Percentiles rank a stretch among this genome's conserved stretches.
These are phyloP conservation scores for Plectosphaerella sp. DNA, from an alignment of 2,329 filamentous ascomycete genomes.

Conservation along the genomic window DNA sequence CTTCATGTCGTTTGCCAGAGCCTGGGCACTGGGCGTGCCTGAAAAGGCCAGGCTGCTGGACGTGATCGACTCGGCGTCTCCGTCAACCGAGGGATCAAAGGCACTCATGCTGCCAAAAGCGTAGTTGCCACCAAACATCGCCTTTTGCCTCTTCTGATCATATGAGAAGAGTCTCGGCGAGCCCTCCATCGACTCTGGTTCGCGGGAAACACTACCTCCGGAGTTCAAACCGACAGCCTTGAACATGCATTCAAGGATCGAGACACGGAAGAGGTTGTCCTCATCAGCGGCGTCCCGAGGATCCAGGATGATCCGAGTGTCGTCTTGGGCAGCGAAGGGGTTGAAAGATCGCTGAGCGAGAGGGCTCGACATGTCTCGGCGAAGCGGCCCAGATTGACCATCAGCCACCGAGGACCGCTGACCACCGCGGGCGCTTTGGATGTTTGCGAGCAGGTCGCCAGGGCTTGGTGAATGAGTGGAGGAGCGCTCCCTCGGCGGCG, in stretches of 20 bases:
- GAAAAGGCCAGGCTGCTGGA: slow-evolving; percentile 61
- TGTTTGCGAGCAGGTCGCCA: slow-evolving; percentile 76
- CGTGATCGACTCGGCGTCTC: slow-evolving; percentile 80
- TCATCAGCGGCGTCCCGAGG: slow-evolving; percentile 82
- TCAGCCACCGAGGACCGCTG: slow-evolving; percentile 31
- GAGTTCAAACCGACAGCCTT: slow-evolving; percentile 83
- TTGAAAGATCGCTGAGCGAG: slow-evolving; percentile 48
- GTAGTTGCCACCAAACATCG: slow-evolving; percentile 62
- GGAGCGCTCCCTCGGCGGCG: slow-evolving; percentile 33
- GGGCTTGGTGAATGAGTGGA: slow-evolving; percentile 54
- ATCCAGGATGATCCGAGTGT: slow-evolving; percentile 50
- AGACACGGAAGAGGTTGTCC: slow-evolving; percentile 81
- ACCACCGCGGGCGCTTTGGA: slow-evolving; percentile 62
- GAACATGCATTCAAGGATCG: slow-evolving; percentile 92
- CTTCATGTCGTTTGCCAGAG: slow-evolving; percentile 72
- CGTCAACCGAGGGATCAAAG: slow-evolving; percentile 72
- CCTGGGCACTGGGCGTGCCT: slow-evolving; percentile 59
- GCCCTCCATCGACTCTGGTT: slow-evolving; percentile 72
- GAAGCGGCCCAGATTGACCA: slow-evolving; percentile 14
- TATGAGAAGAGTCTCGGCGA: slow-evolving; percentile 82
- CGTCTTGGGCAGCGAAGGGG: slow-evolving; percentile 48
- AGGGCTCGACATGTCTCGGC: slow-evolving; percentile 31
- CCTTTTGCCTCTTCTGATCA: slow-evolving; percentile 76
- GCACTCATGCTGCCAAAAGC: slow-evolving; percentile 90
- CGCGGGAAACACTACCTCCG: slow-evolving; percentile 59